A percentile compares a stretch with the other conserved stretches of the same genome.
Evolutionary conservation across 2,329 filamentous ascomycete genomes (phyloP).

Genomic region (Arthrocladium fulminans): DNA sequence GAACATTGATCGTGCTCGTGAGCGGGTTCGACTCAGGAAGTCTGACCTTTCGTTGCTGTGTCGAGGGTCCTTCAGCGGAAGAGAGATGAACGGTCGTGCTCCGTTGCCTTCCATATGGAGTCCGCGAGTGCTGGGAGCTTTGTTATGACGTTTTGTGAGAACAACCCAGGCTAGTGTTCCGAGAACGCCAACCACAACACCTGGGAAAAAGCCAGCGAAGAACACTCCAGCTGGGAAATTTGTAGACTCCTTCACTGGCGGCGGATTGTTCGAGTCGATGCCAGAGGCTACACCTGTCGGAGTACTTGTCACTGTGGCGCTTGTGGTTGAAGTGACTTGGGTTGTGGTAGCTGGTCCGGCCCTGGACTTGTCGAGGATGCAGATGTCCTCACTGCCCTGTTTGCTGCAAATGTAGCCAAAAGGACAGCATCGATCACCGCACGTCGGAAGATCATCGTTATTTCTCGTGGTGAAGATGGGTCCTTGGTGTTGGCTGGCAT

Average conservation of each 20-base stretch:
- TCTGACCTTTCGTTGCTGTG: constrained; percentile 28
- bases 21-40: constrained; percentile 35
- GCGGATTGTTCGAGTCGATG: constrained; percentile 19
- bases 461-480: constrained; percentile 37
- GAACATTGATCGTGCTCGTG: constrained; percentile 21
- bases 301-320: constrained; percentile 13
- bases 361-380: constrained; percentile 23
- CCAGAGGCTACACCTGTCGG: constrained; percentile 10
- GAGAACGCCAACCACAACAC: constrained; percentile 39
- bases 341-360: constrained; percentile 11
- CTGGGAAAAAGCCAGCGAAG: constrained; percentile 39
- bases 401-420: constrained; percentile 37
- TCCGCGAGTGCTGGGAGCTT: constrained; percentile 14
- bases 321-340: constrained; percentile 10
- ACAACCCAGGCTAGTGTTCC: constrained; percentile 43
- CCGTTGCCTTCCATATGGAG: background rate
- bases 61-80: constrained; percentile 18
- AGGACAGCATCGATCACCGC: constrained; percentile 37
- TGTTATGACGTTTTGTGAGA: constrained; percentile 28
- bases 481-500: constrained; percentile 31
- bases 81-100: constrained; percentile 20
- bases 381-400: constrained; percentile 11
- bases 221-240: constrained; percentile 36
- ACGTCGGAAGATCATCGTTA: constrained; percentile 33
- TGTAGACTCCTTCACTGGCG: constrained; percentile 23